phyloP scores from a whole-genome alignment of 164 flowering plant genomes.

The Vitis amurensis region DNA sequence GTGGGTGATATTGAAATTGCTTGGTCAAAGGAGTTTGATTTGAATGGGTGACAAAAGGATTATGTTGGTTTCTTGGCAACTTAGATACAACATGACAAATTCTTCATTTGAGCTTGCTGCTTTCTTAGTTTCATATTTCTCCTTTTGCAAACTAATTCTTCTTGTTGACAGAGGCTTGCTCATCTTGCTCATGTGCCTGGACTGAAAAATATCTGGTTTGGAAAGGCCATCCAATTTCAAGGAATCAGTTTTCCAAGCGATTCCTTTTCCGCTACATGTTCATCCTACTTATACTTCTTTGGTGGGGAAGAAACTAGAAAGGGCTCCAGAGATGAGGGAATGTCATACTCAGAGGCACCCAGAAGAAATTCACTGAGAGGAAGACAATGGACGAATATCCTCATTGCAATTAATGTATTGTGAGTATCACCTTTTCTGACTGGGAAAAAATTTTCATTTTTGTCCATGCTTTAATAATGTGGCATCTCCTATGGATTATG shows the following conservation, averaged over 20 bases:
- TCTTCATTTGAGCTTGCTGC: too few relatives aligned
- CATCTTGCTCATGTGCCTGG: constrained; percentile 27
- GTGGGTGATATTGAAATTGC: too few relatives aligned
- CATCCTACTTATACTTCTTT: constrained; percentile 47
- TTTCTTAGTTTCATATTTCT: not conserved
- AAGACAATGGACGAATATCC: constrained; percentile 63
- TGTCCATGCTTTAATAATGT: not conserved
- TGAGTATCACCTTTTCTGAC: constrained; percentile 33
- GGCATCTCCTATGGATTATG: not conserved
- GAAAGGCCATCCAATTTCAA: constrained; percentile 25
- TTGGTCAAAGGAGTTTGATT: too few relatives aligned
- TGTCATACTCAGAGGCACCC: constrained; percentile 29
- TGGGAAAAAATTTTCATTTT: not conserved
- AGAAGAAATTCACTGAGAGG: constrained; percentile 31
- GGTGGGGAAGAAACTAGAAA: constrained; percentile 37
- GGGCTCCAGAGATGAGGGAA: constrained; percentile 18
- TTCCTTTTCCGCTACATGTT: constrained; percentile 27
- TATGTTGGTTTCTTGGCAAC: too few relatives aligned
- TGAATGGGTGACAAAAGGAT: too few relatives aligned
- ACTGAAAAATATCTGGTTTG: constrained; percentile 34
- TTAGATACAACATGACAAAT: too few relatives aligned
- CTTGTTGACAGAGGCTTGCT: constrained; percentile 38
- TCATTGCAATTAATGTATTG: constrained; percentile 70
- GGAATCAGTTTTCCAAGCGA: constrained; percentile 28
- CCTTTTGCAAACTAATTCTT: constrained; percentile 1